phyloP scores from a whole-genome alignment of 2,329 filamentous ascomycete species.

The Ceratocystiopsis brevicomis region DNA sequence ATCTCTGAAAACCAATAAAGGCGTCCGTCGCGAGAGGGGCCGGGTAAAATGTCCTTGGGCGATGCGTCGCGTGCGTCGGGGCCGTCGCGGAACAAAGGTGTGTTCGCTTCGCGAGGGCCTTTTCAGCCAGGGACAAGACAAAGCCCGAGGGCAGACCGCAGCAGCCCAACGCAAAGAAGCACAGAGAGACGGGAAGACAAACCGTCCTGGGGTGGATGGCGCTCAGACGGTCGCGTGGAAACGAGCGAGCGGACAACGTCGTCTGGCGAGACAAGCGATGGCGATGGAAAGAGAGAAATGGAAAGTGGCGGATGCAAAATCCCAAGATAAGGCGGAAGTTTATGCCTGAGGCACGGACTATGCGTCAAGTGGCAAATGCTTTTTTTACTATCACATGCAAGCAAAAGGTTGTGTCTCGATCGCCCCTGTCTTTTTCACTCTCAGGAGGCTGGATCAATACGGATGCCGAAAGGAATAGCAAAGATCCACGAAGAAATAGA shows the following conservation, averaged over 20 bases:
- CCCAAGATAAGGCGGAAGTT: background rate
- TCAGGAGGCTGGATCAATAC: too few species aligned
- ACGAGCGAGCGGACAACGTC: background rate
- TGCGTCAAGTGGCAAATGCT: too few species aligned
- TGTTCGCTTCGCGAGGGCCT: background rate
- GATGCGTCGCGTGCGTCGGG: background rate
- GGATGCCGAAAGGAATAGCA: too few species aligned
- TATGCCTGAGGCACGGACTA: too few species aligned
- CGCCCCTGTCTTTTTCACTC: too few species aligned
- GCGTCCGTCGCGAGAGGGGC: conserved; percentile 25
- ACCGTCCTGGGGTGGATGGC: too few species aligned
- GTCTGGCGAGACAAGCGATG: background rate
- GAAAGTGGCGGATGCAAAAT: background rate
- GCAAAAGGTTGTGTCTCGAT: too few species aligned
- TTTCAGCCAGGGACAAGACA: background rate
- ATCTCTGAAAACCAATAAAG: conserved; percentile 38
- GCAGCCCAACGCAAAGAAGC: background rate
- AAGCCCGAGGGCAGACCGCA: background rate
- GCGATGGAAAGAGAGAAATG: background rate
- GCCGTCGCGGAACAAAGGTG: too few species aligned
- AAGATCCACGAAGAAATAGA: too few species aligned
- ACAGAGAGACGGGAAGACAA: background rate
- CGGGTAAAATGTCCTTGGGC: background rate
- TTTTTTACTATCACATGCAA: too few species aligned
- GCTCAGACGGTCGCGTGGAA: too few species aligned